phyloP scores from a whole-genome alignment of 148 eudicot species.

The Diospyros kaki region DNA sequence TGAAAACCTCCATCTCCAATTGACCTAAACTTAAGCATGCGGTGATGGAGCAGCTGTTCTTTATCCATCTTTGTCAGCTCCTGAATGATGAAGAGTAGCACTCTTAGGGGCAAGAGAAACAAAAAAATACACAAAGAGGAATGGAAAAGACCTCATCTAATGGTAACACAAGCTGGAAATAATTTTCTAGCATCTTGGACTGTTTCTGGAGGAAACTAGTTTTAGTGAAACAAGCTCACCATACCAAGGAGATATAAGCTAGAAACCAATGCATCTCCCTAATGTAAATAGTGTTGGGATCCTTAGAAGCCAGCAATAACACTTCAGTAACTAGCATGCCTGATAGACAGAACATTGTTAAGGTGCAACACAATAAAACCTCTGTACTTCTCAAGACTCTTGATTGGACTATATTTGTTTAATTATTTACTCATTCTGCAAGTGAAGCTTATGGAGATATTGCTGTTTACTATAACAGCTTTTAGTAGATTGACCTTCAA shows the following conservation, averaged over 20 bases:
- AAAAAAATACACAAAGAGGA: neutral
- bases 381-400: neutral
- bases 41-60: slow-evolving; percentile 20
- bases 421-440: neutral
- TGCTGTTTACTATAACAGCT: neutral
- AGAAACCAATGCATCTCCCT: neutral
- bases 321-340: neutral
- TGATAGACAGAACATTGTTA: neutral
- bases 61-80: slow-evolving; percentile 19
- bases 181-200: neutral
- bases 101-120: neutral
- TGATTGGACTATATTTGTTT: neutral
- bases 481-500: neutral
- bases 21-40: slow-evolving; percentile 21
- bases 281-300: neutral
- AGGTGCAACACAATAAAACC: neutral
- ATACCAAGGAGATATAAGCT: neutral
- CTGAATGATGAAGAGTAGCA: neutral
- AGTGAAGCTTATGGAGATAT: neutral
- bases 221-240: neutral
- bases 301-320: neutral
- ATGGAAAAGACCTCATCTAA: neutral
- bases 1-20: slow-evolving; percentile 18
- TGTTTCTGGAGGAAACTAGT: neutral
- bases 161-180: neutral